Evolutionary conservation across 176 grass and related monocot species (phyloP).

Genomic region (Hsuehochloa calcarea): DNA sequence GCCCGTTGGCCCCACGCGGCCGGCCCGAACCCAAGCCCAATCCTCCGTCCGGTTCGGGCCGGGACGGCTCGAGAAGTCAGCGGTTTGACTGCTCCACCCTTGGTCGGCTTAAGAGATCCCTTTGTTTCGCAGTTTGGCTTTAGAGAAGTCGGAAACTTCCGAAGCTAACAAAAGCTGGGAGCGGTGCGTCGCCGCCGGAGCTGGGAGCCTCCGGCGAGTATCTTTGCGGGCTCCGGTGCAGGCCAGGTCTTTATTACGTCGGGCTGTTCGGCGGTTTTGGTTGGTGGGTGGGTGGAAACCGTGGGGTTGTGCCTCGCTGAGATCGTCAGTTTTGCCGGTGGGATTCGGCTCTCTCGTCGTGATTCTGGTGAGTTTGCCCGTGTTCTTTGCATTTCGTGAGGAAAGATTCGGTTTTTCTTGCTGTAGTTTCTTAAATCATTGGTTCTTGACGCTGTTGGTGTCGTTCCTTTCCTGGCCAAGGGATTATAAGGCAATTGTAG

Average conservation of each 20-base stretch:
- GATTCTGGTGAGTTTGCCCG: background rate
- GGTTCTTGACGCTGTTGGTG: background rate
- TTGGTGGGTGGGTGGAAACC: background rate
- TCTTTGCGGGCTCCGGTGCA: background rate
- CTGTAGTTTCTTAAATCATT: background rate
- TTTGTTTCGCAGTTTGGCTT: background rate
- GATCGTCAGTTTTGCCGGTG: background rate
- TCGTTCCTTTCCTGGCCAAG: background rate
- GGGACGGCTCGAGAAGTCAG: background rate
- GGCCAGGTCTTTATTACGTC: background rate
- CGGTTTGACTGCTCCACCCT: background rate
- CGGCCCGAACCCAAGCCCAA: background rate
- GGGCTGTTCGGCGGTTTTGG: background rate
- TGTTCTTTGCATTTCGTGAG: background rate
- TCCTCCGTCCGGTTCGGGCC: background rate
- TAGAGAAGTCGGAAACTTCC: background rate
- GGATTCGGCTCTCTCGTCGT: background rate
- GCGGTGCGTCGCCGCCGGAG: background rate
- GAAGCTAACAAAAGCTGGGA: background rate
- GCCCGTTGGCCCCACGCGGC: background rate
- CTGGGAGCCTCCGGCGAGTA: background rate
- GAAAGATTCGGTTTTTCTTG: background rate
- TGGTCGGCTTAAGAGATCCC: background rate
- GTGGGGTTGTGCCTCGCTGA: background rate
- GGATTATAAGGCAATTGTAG: background rate